Conservation (phyloP, 1,284 basidiomycete species). For the Meira nashicola region DNA sequence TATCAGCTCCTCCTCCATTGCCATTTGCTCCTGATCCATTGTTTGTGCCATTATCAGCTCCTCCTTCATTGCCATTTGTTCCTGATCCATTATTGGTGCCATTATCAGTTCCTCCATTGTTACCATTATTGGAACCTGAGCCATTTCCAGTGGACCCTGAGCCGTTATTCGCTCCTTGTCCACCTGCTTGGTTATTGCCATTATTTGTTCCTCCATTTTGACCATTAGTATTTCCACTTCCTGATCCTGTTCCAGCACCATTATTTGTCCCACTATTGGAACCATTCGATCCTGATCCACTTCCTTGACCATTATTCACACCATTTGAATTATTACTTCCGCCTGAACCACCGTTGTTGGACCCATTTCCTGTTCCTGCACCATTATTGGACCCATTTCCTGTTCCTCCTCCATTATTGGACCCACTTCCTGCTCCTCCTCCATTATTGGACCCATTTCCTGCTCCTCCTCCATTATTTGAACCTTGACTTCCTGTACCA, state of each 20-base stretch:
- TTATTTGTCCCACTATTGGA: not conserved
- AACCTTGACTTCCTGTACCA: not conserved
- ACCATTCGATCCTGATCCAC: not conserved
- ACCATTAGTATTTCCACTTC: not conserved
- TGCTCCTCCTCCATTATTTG: not conserved
- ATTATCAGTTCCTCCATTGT: not conserved
- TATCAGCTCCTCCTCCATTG: not conserved
- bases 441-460: no score
- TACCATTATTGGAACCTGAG: not conserved
- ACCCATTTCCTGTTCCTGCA: not conserved
- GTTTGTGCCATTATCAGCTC: not conserved
- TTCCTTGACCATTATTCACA: no score
- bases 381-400: no score
- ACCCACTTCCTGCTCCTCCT: not conserved
- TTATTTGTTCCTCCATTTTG: not conserved
- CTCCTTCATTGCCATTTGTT: not conserved
- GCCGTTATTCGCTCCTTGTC: not conserved
- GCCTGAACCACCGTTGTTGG: not conserved
- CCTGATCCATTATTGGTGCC: not conserved
- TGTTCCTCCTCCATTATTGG: not conserved
- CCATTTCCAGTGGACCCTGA: not conserved
- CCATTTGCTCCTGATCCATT: not conserved
- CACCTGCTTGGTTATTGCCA: not conserved
- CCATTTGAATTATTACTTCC: no score
- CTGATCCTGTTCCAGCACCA: conserved; percentile 2